Evolutionary conservation across 2,329 filamentous ascomycete species (phyloP), one percentile per base, ranked within the genome.

Genomic region (Aspergillus arachidicola): DNA sequence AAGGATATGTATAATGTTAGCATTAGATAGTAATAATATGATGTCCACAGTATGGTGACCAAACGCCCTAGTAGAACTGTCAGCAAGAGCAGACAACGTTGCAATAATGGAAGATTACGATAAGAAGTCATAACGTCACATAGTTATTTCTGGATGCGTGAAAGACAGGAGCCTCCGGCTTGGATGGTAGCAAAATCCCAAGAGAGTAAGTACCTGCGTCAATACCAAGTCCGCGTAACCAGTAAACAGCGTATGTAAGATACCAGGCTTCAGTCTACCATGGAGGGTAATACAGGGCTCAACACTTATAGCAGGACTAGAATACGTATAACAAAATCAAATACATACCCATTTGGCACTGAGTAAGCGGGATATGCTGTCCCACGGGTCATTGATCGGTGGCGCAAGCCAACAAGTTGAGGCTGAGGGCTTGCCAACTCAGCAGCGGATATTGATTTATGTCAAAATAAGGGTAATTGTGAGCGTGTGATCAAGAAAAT

Each of bases 401-500:
- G 56, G 56, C 45, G 56, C 28, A 48, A 34, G 43, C 56, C n/a
- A 45, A 32, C 32, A 23, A 19, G 19, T 26, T 70, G 73, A 68
- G 72, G 67, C 67, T 69, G 69, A 66, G 72, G 60, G 57, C 60
- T 63, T 74, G 73, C 69, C 72, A 76, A 71, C 69, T 73, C 73
- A 75, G 68, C 71, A 62, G 50, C 23, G 64, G 58, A 57, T 65
- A 64, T 67, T 69, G 60, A 59, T 61, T 70, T 72, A 66, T 67
- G 61, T 68, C 67, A 61, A 66, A 64, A 69, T 64, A 66, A 66
- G 66, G 54, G 58, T 66, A 41, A 21, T 50, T 38, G 63, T 74
- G 71, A 74, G 72, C 74, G 73, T 76, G 73, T 76, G 74, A 76
- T 70, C 71, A 65, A 45, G 63, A 70, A 69, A 69, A 63, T 62